These are phyloP conservation scores for Rhodotorula sp. DNA, from an alignment of 1,284 basidiomycete genomes.

Conservation along the genomic window DNA sequence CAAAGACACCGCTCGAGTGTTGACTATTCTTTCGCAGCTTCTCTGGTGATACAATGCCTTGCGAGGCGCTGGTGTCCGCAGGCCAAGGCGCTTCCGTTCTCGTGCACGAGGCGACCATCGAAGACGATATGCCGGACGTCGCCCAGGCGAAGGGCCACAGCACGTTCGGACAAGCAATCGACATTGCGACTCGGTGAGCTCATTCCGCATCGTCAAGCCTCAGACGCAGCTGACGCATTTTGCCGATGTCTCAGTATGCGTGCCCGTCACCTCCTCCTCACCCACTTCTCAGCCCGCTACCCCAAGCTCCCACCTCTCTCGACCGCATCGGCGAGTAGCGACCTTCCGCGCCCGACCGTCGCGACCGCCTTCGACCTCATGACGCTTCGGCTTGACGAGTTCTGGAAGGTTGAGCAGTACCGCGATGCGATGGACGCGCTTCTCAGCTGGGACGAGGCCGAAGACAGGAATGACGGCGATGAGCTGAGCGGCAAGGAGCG, in stretches of 20 bases:
- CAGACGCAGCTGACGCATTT: background rate
- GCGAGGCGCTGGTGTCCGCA: slow-evolving; percentile 65
- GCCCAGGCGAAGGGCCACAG: slow-evolving; percentile 80
- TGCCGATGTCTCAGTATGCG: slow-evolving; percentile 63
- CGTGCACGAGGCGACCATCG: slow-evolving; percentile 92
- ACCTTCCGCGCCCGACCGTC: slow-evolving; percentile 53
- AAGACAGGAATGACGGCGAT: slow-evolving; percentile 38
- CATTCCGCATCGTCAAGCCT: background rate
- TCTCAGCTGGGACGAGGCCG: slow-evolving; percentile 62
- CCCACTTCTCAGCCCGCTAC: slow-evolving; percentile 93
- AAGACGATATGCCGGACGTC: slow-evolving; percentile 66
- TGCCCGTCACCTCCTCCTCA: slow-evolving; percentile 78
- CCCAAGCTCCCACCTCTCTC: slow-evolving; percentile 68
- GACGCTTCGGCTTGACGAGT: slow-evolving; percentile 68
- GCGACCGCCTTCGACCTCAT: slow-evolving; percentile 81
- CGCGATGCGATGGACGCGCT: slow-evolving; percentile 68
- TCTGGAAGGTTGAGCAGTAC: slow-evolving; percentile 79
- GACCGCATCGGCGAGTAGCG: slow-evolving; percentile 1
- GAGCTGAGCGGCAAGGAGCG: slow-evolving; percentile 3
- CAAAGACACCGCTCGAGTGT: background rate
- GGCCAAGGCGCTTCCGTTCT: slow-evolving; percentile 74
- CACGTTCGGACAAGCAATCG: slow-evolving; percentile 83
- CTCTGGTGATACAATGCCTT: slow-evolving; percentile 87
- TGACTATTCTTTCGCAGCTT: slow-evolving; percentile 49
- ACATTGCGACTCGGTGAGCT: slow-evolving; percentile 66